Percentiles rank a stretch among this genome's conserved stretches.
Conservation (phyloP, 2,329 filamentous ascomycete species). For the Monosporascus ibericus region DNA sequence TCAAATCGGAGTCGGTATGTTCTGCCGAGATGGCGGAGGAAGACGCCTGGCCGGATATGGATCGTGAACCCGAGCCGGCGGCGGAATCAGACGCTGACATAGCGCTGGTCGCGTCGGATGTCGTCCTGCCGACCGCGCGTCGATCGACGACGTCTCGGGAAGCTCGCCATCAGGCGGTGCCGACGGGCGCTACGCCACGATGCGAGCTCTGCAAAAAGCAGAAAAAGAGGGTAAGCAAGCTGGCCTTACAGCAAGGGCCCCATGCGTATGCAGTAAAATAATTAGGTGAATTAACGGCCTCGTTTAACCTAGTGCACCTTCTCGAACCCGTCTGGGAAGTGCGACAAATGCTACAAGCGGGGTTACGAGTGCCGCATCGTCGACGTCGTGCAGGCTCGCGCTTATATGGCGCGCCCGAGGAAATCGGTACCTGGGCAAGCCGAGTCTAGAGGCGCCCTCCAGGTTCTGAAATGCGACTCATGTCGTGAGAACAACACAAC, state of each 20-base stretch:
- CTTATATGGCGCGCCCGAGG: not conserved
- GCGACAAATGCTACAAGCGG: conserved; percentile 1
- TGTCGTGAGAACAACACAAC: not conserved
- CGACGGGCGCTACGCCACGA: not conserved
- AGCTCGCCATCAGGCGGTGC: not conserved
- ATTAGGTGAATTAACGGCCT: too few relatives aligned
- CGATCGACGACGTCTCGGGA: not conserved
- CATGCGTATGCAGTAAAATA: too few relatives aligned
- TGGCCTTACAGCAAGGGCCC: too few relatives aligned
- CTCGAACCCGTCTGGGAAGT: not conserved
- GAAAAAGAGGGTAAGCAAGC: not conserved
- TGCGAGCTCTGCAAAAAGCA: conserved; percentile 1
- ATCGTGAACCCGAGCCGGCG: not conserved
- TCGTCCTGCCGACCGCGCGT: not conserved
- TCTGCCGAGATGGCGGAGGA: not conserved
- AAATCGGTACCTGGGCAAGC: not conserved
- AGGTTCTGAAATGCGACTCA: not conserved
- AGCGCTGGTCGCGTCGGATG: not conserved
- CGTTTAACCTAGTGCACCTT: not conserved
- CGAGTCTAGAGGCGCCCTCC: not conserved
- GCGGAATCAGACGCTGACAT: not conserved
- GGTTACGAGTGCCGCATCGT: conserved; percentile 1
- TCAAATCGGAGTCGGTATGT: not conserved
- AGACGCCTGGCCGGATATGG: not conserved
- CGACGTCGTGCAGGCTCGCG: not conserved